Evolutionary conservation across 805 yeast species (phyloP), one percentile per base, ranked within the genome.

Genomic region (Ogataea ganodermae): DNA sequence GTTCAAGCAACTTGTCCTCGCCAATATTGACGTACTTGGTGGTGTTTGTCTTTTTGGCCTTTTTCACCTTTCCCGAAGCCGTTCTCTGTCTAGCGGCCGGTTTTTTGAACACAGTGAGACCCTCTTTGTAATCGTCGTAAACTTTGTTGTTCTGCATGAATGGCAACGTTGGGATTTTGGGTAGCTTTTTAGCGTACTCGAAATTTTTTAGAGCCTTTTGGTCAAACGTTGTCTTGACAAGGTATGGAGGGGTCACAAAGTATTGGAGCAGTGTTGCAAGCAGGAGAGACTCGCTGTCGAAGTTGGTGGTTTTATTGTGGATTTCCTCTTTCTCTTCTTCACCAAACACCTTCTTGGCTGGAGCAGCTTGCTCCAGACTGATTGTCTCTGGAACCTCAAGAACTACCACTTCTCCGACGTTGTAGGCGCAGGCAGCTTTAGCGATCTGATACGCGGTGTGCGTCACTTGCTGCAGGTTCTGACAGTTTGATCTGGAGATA

Each of bases 21-120:
- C 97, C 97, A 37, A 90, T 73, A 59, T 90, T 89, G 42, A 90
- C 86, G 58, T 74, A 87, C 56, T 81, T 83, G 5, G 97, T 90
- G 32, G 73, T 73, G 27, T 74, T 68, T 36, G 77, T 78, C 54
- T 77, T 79, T 46, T 72, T 75, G 35, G 72, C 68, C 53, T 74
- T 78, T 41, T 74, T 73, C 14, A 65, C 68, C 40, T 66, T 66
- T n/a, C 71, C 71, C 10, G 47, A 38, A 1, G 59, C 53, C 1
- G 62, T 63, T 59, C 71, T 57, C 58, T 71, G 64, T 67, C 73
- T 61, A 50, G 55, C 67, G 61, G 43, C 75, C 68, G 27, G 72
- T 58, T 55, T 69, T 50, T 75, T 73, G 3, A 72, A 60, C 16
- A 79, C 72, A 1, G 82, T 73, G 32, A 82, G 60, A 1, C 96